phyloP scores from a whole-genome alignment of 345 rosid genomes.

The Eucalyptus curtisii region DNA sequence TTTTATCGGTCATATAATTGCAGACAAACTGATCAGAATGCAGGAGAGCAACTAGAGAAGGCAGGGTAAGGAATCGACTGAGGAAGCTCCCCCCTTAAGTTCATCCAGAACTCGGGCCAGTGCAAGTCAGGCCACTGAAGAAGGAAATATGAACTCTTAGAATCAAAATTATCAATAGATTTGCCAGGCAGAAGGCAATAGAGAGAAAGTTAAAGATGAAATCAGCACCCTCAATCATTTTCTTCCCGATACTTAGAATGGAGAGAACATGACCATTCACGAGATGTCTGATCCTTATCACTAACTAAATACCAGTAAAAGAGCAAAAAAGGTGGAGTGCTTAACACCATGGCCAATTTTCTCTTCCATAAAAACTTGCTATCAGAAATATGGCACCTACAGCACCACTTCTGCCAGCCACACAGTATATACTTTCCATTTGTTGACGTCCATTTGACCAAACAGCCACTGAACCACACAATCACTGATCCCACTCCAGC shows the following conservation, averaged over 20 bases:
- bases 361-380: neutral
- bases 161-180: neutral
- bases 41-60: neutral
- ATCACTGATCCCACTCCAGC: neutral
- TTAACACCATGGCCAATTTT: neutral
- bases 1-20: neutral
- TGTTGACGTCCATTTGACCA: neutral
- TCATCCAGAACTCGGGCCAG: neutral
- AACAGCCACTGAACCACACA: neutral
- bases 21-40: neutral
- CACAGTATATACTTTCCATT: neutral
- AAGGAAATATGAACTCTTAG: neutral
- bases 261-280: neutral
- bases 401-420: neutral
- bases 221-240: neutral
- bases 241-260: neutral
- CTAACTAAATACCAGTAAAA: neutral
- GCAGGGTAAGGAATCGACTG: neutral
- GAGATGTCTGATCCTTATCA: neutral
- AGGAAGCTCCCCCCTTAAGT: neutral
- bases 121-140: neutral
- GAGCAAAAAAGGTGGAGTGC: neutral
- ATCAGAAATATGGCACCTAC: neutral
- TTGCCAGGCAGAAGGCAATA: neutral
- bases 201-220: neutral